These are phyloP conservation scores for Trebouxiophyceae sp. DNA, from an alignment of 163 green algal genomes.

Conservation along the genomic window DNA sequence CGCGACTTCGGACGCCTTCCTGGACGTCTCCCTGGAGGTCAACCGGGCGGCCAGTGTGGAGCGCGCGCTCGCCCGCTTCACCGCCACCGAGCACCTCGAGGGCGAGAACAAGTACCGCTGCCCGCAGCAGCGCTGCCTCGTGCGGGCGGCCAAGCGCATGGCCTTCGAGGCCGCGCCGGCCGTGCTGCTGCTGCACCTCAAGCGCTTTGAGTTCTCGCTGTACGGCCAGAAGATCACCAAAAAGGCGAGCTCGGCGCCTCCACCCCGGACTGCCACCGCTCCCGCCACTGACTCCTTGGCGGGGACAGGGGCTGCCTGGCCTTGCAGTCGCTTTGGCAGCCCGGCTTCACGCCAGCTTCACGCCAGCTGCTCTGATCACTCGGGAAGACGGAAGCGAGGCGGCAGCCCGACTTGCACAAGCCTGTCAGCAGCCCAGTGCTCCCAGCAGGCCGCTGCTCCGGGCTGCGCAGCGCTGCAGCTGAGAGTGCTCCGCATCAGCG, in stretches of 20 bases:
- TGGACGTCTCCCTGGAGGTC: slow-evolving; percentile 89
- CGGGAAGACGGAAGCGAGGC: too few relatives aligned
- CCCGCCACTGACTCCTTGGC: too few relatives aligned
- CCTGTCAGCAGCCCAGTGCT: too few relatives aligned
- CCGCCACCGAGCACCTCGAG: slow-evolving; percentile 36
- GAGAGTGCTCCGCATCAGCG: too few relatives aligned
- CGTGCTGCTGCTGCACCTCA: slow-evolving; percentile 74
- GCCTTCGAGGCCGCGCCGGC: slow-evolving; percentile 38
- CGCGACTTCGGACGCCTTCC: slow-evolving; percentile 81
- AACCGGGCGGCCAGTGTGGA: slow-evolving; percentile 31
- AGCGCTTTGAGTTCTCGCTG: slow-evolving; percentile 73
- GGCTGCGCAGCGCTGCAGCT: too few relatives aligned
- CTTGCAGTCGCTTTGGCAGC: too few relatives aligned
- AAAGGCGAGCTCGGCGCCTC: slow-evolving; percentile 7
- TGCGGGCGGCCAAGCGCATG: slow-evolving; percentile 51
- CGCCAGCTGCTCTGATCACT: too few relatives aligned
- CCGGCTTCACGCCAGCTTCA: too few relatives aligned
- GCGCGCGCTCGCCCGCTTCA: slow-evolving; percentile 72
- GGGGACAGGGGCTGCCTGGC: too few relatives aligned
- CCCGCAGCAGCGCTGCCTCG: slow-evolving; percentile 20
- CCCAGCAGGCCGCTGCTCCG: neutral
- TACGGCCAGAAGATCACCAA: slow-evolving; percentile 70
- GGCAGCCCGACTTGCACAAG: too few relatives aligned
- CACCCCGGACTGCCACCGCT: neutral
- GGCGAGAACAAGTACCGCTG: slow-evolving; percentile 86